Conservation (phyloP, 2,329 filamentous ascomycete species). For the Magnaporthiopsis poae region DNA sequence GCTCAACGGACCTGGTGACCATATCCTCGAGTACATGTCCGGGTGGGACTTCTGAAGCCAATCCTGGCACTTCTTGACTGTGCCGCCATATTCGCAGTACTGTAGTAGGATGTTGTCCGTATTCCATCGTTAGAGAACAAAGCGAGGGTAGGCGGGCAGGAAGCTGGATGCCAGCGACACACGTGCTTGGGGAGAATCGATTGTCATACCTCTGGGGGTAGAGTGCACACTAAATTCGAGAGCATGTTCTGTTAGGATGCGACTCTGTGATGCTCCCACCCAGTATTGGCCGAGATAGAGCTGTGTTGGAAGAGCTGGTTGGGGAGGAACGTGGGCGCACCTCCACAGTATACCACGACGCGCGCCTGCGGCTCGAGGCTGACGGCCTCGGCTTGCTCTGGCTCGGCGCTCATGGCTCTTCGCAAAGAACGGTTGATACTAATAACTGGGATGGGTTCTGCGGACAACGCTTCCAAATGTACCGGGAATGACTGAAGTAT, state of each 20-base stretch:
- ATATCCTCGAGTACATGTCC: conserved; percentile 66
- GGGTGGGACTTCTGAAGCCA: conserved; percentile 75
- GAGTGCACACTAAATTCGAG: conserved; percentile 46
- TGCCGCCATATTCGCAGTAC: conserved; percentile 99
- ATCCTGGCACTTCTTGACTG: conserved; percentile 90
- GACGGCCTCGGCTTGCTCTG: conserved; percentile 7
- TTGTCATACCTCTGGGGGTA: conserved; percentile 51
- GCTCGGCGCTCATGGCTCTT: conserved; percentile 1
- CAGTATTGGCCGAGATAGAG: not conserved
- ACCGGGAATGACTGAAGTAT: not conserved
- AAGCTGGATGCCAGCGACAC: not conserved
- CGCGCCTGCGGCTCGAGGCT: conserved; percentile 6
- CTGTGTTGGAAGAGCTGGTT: not conserved
- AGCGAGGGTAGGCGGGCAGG: conserved; percentile 2
- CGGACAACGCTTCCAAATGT: not conserved
- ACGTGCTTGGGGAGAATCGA: not conserved
- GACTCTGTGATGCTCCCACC: not conserved
- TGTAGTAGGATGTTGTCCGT: conserved; percentile 27
- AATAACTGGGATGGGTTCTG: not conserved
- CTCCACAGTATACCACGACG: conserved; percentile 7
- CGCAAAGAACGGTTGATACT: not conserved
- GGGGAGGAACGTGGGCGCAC: not conserved
- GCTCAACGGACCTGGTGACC: conserved; percentile 62
- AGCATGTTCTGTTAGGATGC: not conserved
- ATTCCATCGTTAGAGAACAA: not conserved